Evolutionary conservation across 805 yeast genomes (phyloP).

Genomic region (Candida caryicola): DNA sequence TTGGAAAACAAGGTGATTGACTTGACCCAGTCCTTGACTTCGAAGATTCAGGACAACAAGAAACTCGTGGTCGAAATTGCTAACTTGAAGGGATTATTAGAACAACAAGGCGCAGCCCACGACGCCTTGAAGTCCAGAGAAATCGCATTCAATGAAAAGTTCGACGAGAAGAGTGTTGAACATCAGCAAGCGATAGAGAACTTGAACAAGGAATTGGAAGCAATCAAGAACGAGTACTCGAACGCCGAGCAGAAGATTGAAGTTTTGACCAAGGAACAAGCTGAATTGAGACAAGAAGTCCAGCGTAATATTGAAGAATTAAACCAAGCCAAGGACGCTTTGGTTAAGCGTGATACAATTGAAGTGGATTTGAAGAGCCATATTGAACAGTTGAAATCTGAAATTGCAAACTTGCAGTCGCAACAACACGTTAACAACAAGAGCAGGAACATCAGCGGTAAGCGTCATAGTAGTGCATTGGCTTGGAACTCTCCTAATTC

Average conservation of each 20-base stretch:
- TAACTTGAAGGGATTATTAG: conserved; percentile 42
- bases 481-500: conserved; percentile 32
- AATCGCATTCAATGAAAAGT: conserved; percentile 46
- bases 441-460: conserved; percentile 32
- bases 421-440: conserved; percentile 33
- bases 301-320: conserved; percentile 59
- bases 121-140: conserved; percentile 56
- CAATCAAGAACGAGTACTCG: conserved; percentile 55
- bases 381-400: conserved; percentile 52
- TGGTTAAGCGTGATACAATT: conserved; percentile 57
- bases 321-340: conserved; percentile 54
- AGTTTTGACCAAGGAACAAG: conserved; percentile 58
- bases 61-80: conserved; percentile 62
- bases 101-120: conserved; percentile 52
- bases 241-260: conserved; percentile 58
- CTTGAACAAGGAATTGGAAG: conserved; percentile 54
- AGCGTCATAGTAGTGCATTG: conserved; percentile 40
- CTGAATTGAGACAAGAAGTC: conserved; percentile 62
- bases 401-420: conserved; percentile 46
- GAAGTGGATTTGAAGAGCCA: conserved; percentile 65
- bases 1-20: conserved; percentile 97
- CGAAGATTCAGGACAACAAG: conserved; percentile 80
- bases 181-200: conserved; percentile 48
- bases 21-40: conserved; percentile 78
- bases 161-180: conserved; percentile 42